Conservation (phyloP, 345 rosid genomes). For the Sisymbrium altissimum region DNA sequence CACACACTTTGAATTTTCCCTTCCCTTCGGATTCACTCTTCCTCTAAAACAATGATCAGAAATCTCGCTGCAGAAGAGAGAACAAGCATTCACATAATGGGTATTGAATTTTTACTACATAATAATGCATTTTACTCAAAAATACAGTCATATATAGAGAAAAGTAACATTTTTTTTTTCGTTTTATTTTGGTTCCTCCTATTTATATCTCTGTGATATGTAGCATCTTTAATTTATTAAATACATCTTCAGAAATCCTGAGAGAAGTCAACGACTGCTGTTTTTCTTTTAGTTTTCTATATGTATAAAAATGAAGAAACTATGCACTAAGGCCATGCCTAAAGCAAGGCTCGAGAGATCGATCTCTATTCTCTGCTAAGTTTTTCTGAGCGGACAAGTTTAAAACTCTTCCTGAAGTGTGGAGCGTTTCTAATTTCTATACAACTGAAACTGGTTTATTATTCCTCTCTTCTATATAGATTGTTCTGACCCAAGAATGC, state of each 20-base stretch:
- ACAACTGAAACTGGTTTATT: constrained; percentile 8
- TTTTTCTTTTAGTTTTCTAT: no score
- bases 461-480: constrained; percentile 31
- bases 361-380: not conserved
- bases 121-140: no score
- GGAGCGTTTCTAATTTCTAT: constrained; percentile 8
- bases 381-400: not conserved
- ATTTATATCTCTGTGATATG: constrained; percentile 19
- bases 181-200: constrained; percentile 7
- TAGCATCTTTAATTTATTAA: constrained; percentile 23
- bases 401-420: constrained; percentile 10
- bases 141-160: no score
- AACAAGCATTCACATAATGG: no score
- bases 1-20: no score
- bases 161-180: no score
- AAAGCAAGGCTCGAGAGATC: not conserved
- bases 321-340: not conserved
- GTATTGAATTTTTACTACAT: no score
- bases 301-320: not conserved
- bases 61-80: no score
- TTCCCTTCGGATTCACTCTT: no score
- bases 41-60: no score
- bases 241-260: not conserved
- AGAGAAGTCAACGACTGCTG: not conserved
- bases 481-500: constrained; percentile 49